Evolutionary conservation across 768 basidiomycete genomes (phyloP).

Genomic region (Sutorius australiensis): DNA sequence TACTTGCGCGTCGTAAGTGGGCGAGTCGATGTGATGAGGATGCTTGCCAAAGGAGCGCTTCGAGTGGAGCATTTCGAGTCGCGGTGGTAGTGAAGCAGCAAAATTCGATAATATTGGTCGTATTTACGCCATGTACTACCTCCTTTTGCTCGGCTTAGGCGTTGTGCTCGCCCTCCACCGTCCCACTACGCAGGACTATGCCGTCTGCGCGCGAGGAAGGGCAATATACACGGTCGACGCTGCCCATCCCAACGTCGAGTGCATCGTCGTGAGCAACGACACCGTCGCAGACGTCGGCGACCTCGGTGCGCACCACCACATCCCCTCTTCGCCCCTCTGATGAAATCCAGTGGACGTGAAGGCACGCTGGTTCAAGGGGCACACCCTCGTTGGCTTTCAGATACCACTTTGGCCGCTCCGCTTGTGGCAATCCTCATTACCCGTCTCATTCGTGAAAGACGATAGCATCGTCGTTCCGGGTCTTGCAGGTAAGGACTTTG

Average conservation of each 20-base stretch:
- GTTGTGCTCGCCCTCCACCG: not conserved
- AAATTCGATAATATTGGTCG: no score
- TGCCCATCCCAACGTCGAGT: constrained; percentile 49
- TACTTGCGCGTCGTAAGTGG: constrained; percentile 71
- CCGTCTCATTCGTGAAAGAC: constrained; percentile 25
- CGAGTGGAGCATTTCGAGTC: constrained; percentile 27
- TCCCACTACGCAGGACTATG: constrained; percentile 36
- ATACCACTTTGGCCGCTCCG: constrained; percentile 23
- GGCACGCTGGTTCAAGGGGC: constrained; percentile 20
- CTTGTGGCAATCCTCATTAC: constrained; percentile 18
- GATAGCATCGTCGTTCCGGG: constrained; percentile 65
- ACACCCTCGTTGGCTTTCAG: constrained; percentile 6
- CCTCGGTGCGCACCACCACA: constrained; percentile 37
- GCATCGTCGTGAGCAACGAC: constrained; percentile 51
- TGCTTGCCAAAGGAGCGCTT: constrained; percentile 73
- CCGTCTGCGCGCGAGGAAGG: constrained; percentile 49
- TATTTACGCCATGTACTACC: no score
- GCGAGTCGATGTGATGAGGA: constrained; percentile 59
- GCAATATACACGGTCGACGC: constrained; percentile 72
- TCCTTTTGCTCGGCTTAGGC: constrained; percentile 7
- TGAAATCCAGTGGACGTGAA: constrained; percentile 19
- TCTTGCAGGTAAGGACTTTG: constrained; percentile 50
- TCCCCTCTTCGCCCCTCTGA: not conserved
- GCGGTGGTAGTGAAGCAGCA: constrained; percentile 29
- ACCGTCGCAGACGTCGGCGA: constrained; percentile 47